Conservation (phyloP, 768 basidiomycete genomes). For the Auricularia sp. region DNA sequence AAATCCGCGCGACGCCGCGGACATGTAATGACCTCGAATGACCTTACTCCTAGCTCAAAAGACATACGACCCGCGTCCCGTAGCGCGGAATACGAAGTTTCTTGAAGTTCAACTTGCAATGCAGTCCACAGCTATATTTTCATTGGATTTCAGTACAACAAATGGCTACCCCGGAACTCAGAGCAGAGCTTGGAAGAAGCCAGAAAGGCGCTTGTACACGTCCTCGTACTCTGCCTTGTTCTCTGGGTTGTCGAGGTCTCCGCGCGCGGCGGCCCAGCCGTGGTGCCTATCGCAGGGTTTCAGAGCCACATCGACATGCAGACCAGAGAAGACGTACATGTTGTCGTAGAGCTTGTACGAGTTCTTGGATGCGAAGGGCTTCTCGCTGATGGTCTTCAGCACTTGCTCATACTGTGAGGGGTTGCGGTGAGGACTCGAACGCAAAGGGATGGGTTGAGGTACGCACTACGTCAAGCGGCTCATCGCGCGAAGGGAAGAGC, state of each 20-base stretch:
- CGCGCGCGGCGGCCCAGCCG: slow-evolving; percentile 57
- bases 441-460: no score
- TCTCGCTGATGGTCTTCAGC: slow-evolving; percentile 35
- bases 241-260: slow-evolving; percentile 42
- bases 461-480: slow-evolving; percentile 42
- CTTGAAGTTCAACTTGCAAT: no score
- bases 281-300: slow-evolving; percentile 35
- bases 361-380: slow-evolving; percentile 39
- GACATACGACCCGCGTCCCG: no score
- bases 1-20: no score
- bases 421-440: neutral
- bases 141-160: neutral
- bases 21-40: no score
- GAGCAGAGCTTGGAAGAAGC: slow-evolving; percentile 29
- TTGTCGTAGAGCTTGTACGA: slow-evolving; percentile 41
- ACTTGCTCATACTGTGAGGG: slow-evolving; percentile 39
- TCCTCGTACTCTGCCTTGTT: slow-evolving; percentile 52
- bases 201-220: slow-evolving; percentile 42
- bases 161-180: neutral
- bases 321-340: slow-evolving; percentile 25
- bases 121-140: neutral
- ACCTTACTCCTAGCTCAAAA: no score
- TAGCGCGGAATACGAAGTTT: no score
- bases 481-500: slow-evolving; percentile 50
- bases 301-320: slow-evolving; percentile 3